phyloP scores from a whole-genome alignment of 2,329 filamentous ascomycete species.

The Diaporthe sp. region DNA sequence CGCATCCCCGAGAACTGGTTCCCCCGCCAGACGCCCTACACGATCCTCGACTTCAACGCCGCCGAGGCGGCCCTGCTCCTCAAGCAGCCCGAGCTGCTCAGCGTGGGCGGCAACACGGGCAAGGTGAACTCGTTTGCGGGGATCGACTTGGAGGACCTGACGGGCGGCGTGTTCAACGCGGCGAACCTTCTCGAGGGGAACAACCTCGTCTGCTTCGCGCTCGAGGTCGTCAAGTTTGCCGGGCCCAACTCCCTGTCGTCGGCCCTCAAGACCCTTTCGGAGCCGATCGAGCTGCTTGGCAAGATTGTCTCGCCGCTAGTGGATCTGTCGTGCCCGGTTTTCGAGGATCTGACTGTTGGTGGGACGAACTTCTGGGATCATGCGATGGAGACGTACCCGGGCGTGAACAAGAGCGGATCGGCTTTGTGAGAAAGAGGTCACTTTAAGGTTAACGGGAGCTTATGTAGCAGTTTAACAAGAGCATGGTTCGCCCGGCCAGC shows the following conservation, averaged over 20 bases:
- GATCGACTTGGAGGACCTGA: conserved; percentile 40
- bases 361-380: conserved; percentile 8
- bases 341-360: background rate
- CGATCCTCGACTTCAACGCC: conserved; percentile 41
- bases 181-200: conserved; percentile 42
- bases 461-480: background rate
- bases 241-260: conserved; percentile 6
- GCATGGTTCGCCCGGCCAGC: too few relatives aligned
- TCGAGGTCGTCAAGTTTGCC: conserved; percentile 38
- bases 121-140: conserved; percentile 40
- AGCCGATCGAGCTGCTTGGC: background rate
- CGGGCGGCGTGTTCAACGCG: conserved; percentile 41
- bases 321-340: background rate
- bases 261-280: background rate
- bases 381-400: background rate
- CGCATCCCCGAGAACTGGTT: conserved; percentile 54
- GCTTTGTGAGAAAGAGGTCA: background rate
- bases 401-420: background rate
- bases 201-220: conserved; percentile 51
- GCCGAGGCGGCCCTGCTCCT: conserved; percentile 13
- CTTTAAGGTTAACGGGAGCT: too few relatives aligned
- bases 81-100: conserved; percentile 34
- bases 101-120: conserved; percentile 45
- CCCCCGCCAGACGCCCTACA: conserved; percentile 43
- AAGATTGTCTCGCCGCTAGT: background rate